Conservation (phyloP, 1,139 yeast genomes). For the Ogataea hybrid region DNA sequence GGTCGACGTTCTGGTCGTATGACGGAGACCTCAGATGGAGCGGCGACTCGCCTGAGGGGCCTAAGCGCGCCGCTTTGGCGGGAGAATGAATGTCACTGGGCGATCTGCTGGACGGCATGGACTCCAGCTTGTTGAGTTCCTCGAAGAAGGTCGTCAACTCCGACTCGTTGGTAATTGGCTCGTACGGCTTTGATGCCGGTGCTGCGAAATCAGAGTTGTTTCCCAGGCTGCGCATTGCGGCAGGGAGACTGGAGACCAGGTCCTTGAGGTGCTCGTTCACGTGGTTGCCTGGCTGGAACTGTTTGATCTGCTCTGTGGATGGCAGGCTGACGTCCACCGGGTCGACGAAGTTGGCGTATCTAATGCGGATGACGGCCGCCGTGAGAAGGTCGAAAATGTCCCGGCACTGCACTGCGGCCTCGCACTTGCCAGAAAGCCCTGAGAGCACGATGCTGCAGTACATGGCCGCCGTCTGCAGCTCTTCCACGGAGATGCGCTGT, state of each 20-base stretch:
- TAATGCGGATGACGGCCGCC: conserved; percentile 66
- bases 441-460: conserved; percentile 61
- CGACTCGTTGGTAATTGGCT: conserved; percentile 35
- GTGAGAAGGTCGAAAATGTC: conserved; percentile 71
- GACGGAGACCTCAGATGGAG: conserved; percentile 1
- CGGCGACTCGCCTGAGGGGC: neutral
- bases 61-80: neutral
- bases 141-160: conserved; percentile 46
- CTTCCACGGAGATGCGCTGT: conserved; percentile 44
- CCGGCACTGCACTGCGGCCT: conserved; percentile 71
- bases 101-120: conserved; percentile 23
- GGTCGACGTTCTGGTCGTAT: conserved; percentile 9
- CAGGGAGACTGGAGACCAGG: conserved; percentile 37
- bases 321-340: conserved; percentile 26
- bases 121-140: conserved; percentile 30
- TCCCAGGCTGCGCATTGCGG: conserved; percentile 17
- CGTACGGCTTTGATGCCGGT: conserved; percentile 24
- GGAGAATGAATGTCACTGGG: conserved; percentile 19
- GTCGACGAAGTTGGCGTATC: conserved; percentile 42
- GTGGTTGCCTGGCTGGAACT: conserved; percentile 36
- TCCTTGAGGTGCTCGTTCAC: conserved; percentile 41
- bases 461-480: conserved; percentile 53
- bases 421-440: conserved; percentile 67
- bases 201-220: neutral
- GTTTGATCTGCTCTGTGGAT: conserved; percentile 31